Base-by-base conservation (phyloP, 495 filamentous ascomycete species). In the Tricharina praecox region DNA sequence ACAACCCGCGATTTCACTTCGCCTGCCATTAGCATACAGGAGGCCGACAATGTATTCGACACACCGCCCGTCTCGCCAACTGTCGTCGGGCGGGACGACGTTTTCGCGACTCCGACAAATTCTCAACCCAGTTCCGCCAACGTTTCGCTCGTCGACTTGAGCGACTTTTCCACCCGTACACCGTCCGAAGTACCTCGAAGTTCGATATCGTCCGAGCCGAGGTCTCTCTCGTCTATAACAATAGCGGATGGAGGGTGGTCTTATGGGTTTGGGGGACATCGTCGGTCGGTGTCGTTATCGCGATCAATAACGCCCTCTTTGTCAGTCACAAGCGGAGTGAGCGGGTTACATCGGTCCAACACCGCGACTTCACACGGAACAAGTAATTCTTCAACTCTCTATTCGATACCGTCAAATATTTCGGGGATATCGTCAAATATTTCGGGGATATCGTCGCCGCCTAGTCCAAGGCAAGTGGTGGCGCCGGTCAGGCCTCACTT, bases 351-450 rank as follows among this genome's bases (percentile, higher is more conserved):
- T 9, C 33, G 56, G 19, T 58, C 55, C 20, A 59, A 59, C 30
- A 59, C 56, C 1, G 25, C 34, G 16, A 39, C 18, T 21, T 59
- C 55, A 35, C 45, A 51, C 19, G 57, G 50, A 4, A 50, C 49
- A n/a, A 52, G 34, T 11, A 38, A 34, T 32, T 55, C 56, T 0
- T 59, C 56, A 2, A 59, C 55, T 8, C 38, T 59, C 10, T 59
- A 57, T 3, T 59, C 56, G 5, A 58, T 59, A 50, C 56, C 56
- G 1, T 58, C 55, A 23, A 53, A 58, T 26, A 16, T 59, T 3
- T 59, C 56, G 5, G 48, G 53, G 18, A 34, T 54, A 23, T 59
- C 56, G 1, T 58, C 55, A 23, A 53, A 58, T 26, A 16, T 59
- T 3, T 59, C 56, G 5, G 48, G 53, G 18, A 34, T 54, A 23